Percentiles rank a stretch among this genome's conserved stretches.
Evolutionary conservation across 148 eudicot genomes (phyloP).

Genomic region (Amaranthus cruentus): DNA sequence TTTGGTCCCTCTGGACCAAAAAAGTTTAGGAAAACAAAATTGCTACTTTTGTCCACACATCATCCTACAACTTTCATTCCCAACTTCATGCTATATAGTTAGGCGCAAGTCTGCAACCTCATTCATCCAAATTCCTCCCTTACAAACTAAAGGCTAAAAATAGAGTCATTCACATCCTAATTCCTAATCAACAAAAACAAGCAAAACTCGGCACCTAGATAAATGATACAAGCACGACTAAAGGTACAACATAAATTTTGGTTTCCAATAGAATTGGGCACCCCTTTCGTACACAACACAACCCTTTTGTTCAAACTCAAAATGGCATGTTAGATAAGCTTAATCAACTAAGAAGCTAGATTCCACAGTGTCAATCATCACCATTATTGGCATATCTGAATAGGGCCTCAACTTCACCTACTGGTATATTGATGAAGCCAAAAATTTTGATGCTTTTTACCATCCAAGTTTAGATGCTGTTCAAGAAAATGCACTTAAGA

Average conservation of each 20-base stretch:
- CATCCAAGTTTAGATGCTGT: background rate
- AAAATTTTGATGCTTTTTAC: background rate
- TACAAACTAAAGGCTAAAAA: background rate
- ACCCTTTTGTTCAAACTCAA: background rate
- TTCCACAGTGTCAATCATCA: slow-evolving; percentile 1
- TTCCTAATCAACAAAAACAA: background rate
- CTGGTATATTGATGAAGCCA: background rate
- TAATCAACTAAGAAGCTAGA: background rate
- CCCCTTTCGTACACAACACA: no score
- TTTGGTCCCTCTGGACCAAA: no score
- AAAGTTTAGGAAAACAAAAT: background rate
- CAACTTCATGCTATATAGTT: background rate
- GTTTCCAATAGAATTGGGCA: background rate
- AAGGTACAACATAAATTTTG: background rate
- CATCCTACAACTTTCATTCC: background rate
- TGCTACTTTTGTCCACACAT: background rate
- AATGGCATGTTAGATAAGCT: background rate
- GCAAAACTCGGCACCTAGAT: background rate
- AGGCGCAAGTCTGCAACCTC: no score
- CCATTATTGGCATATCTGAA: background rate
- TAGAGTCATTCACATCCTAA: no score
- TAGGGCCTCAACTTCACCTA: background rate
- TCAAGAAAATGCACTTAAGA: slow-evolving; percentile 10
- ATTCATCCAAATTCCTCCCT: background rate
- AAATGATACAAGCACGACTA: no score